A percentile compares a stretch with the other conserved stretches of the same genome.
phyloP scores from a whole-genome alignment of 805 yeast species.

The Candida morakotiae region DNA sequence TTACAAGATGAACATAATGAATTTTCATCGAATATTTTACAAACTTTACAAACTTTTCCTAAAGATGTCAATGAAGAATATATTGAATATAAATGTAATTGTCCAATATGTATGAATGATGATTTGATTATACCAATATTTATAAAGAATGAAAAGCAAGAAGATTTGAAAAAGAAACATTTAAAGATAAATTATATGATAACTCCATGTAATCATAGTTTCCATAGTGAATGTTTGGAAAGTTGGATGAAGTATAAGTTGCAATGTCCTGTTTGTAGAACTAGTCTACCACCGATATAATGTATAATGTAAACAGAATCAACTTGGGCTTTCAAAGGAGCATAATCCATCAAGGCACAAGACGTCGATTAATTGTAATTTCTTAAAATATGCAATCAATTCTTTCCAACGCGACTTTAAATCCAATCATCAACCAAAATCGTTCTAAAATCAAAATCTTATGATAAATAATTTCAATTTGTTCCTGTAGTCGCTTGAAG shows the following conservation, averaged over 20 bases:
- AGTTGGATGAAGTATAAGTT: conserved; percentile 90
- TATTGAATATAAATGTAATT: conserved; percentile 53
- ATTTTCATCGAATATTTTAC: conserved; percentile 49
- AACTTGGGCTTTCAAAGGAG: too few species aligned
- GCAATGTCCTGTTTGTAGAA: conserved; percentile 92
- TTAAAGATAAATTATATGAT: conserved; percentile 57
- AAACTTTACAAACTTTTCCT: conserved; percentile 24
- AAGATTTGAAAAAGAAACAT: conserved; percentile 21
- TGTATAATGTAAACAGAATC: too few species aligned
- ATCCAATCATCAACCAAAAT: too few species aligned
- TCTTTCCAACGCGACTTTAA: too few species aligned
- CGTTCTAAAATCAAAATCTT: too few species aligned
- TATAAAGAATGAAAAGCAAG: conserved; percentile 10
- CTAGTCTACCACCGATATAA: conserved; percentile 75
- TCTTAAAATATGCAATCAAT: too few species aligned
- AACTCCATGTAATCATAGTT: conserved; percentile 88
- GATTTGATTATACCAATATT: conserved; percentile 57
- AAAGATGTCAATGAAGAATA: conserved; percentile 18
- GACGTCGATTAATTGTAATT: too few species aligned
- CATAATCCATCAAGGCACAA: too few species aligned
- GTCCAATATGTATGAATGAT: conserved; percentile 87
- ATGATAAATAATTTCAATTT: too few species aligned
- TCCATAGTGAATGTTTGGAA: conserved; percentile 85
- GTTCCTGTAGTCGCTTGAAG: too few species aligned
- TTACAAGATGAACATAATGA: conserved; percentile 47